A percentile compares a stretch with the other conserved stretches of the same genome.
phyloP scores from a whole-genome alignment of 345 rosid genomes.

The Salix viminalis region DNA sequence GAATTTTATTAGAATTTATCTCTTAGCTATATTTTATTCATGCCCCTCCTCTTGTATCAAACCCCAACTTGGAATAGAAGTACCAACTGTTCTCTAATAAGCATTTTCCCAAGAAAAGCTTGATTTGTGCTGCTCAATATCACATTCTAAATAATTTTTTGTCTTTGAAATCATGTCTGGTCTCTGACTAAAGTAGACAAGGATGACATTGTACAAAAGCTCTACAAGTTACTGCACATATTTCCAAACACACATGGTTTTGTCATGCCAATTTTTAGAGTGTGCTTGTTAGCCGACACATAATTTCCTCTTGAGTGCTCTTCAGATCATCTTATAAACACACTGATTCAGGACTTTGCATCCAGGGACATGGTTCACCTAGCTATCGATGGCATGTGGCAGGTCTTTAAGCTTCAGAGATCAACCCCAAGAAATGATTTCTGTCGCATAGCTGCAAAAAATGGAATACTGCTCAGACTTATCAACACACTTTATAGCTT shows the following conservation, averaged over 20 bases:
- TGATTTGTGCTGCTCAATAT: background rate
- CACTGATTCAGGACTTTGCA: slow-evolving; percentile 33
- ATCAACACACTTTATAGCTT: slow-evolving; percentile 93
- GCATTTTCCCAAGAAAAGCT: background rate
- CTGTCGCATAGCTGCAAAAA: slow-evolving; percentile 91
- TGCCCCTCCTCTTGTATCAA: background rate
- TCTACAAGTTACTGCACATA: background rate
- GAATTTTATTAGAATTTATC: background rate
- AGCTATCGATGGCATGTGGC: slow-evolving; percentile 99
- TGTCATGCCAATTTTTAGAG: background rate
- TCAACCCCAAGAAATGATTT: slow-evolving; percentile 94
- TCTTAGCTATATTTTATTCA: background rate
- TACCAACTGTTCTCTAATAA: background rate
- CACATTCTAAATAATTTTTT: background rate
- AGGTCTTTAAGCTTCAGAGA: slow-evolving; percentile 90
- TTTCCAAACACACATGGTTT: background rate
- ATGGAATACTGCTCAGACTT: slow-evolving; percentile 78
- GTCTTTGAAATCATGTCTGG: background rate
- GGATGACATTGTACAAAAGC: background rate
- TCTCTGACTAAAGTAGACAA: background rate
- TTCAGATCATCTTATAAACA: background rate
- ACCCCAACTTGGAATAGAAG: background rate
- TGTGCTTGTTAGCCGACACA: background rate
- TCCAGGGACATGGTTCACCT: slow-evolving; percentile 99
- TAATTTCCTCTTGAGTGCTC: background rate